Base-by-base conservation (phyloP, 805 yeast species). In the Komagataella pastoris region DNA sequence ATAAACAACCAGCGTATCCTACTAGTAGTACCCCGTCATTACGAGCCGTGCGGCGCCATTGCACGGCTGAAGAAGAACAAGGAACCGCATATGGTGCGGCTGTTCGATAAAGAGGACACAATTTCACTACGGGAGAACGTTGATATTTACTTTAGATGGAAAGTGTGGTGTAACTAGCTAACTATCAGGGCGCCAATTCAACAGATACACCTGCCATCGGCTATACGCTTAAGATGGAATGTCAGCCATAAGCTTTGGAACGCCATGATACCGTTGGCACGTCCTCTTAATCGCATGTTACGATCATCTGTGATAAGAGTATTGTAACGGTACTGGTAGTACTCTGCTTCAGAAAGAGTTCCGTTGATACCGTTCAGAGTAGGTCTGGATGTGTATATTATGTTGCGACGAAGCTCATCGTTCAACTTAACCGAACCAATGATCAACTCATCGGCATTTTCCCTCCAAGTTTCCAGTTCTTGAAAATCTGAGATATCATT, bases 401-500 rank as follows among this genome's bases (percentile, higher is more conserved):
- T 50, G 18, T 60, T 55, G 49, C 65, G 60, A 43, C 67, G 64
- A 18, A 61, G 53, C 45, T 64, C 62, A 56, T 66, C 63, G 52
- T 60, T 63, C 49, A 57, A 50, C 50, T 70, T 73, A 61, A 71
- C 68, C 45, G 73, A 76, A 62, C 74, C 79, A 64, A 74, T 71
- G 50, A 83, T 81, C 44, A 83, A 74, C 57, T 83, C 88, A 63
- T 84, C 91, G 7, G 85, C 84, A 57, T 77, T 80, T 14, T 81
- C 72, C 62, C 86, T 71, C 91, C 90, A 84, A 47, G 78, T 76
- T 47, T 80, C 77, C 59, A 83, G 83, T 59, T 80, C 79, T 61
- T 84, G 89, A 63, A 84, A 83, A 60, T 84, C 91, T 17, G 80
- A 65, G 5, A 86, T 82, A 62, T 84, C 91, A 59, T 82, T 83